Conservation (phyloP, 1,139 yeast genomes). For the Nakaseomyces glabratus region DNA sequence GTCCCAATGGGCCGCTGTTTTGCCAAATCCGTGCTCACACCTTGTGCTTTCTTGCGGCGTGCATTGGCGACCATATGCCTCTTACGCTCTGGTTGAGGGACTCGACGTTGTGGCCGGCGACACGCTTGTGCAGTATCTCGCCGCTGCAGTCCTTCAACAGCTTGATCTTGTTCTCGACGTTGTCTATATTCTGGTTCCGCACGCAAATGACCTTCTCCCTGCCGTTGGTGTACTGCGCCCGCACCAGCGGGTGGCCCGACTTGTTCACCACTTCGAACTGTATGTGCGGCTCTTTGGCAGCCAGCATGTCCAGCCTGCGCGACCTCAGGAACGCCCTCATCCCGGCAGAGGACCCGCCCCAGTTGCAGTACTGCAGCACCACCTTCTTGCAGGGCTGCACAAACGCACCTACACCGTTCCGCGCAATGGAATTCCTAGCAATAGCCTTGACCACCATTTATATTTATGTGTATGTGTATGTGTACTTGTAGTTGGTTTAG, state of each 20-base stretch:
- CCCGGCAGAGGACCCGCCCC: constrained; percentile 93
- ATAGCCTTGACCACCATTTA: constrained; percentile 39
- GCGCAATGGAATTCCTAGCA: constrained; percentile 45
- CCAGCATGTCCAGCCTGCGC: constrained; percentile 48
- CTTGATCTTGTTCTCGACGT: constrained; percentile 46
- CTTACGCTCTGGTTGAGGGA: constrained; percentile 78
- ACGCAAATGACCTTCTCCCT: constrained; percentile 51
- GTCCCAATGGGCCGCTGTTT: no score
- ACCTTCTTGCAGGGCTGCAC: constrained; percentile 56
- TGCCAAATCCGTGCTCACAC: no score
- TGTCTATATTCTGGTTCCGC: constrained; percentile 46
- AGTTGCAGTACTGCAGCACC: constrained; percentile 73
- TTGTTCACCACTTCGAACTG: constrained; percentile 62
- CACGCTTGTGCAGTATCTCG: constrained; percentile 45
- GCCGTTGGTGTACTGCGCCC: constrained; percentile 51
- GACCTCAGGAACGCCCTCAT: constrained; percentile 52
- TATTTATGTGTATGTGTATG: no score
- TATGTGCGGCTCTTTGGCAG: constrained; percentile 51
- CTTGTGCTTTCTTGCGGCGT: constrained; percentile 60
- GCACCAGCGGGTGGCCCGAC: constrained; percentile 75
- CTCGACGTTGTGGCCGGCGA: constrained; percentile 66
- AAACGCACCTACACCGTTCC: constrained; percentile 78
- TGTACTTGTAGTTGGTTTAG: no score
- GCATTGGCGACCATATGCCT: constrained; percentile 98
- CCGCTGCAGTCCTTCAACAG: constrained; percentile 52